Evolutionary conservation across 2,329 filamentous ascomycete species (phyloP).

Genomic region (Ophiostoma fasciatum): DNA sequence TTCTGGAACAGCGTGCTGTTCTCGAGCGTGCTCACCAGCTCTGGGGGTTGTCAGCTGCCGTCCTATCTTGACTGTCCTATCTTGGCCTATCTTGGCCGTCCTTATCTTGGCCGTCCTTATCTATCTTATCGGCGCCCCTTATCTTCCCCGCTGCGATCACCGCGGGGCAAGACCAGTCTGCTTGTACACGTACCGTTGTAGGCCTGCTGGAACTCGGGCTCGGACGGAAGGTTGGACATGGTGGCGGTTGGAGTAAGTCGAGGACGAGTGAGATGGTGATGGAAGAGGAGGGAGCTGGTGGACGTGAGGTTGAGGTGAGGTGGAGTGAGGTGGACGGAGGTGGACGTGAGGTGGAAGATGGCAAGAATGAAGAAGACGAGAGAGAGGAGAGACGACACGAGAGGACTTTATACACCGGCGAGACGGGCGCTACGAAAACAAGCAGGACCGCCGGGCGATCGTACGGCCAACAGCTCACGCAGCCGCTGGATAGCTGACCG

Average conservation of each 20-base stretch:
- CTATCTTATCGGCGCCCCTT: neutral
- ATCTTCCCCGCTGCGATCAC: neutral
- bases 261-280: neutral
- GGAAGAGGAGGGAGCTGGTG: neutral
- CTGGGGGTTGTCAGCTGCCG: constrained; percentile 38
- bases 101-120: constrained; percentile 3
- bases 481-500: too few relatives aligned
- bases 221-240: constrained; percentile 73
- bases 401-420: too few relatives aligned
- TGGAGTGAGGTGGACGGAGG: too few relatives aligned
- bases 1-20: constrained; percentile 85
- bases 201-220: constrained; percentile 98
- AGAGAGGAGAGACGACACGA: neutral
- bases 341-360: too few relatives aligned
- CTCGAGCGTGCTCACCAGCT: constrained; percentile 90
- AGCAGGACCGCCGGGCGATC: too few relatives aligned
- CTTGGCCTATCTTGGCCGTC: neutral
- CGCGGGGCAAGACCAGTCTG: too few relatives aligned
- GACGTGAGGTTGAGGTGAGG: neutral
- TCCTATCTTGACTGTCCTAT: neutral
- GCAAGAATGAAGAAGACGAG: neutral
- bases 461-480: too few relatives aligned
- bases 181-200: constrained; percentile 63
- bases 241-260: constrained; percentile 13
- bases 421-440: too few relatives aligned